Percentiles rank a stretch among this genome's conserved stretches.
Conservation (phyloP, 225 moss, liverwort and hornwort species). For the Polytrichum formosum region DNA sequence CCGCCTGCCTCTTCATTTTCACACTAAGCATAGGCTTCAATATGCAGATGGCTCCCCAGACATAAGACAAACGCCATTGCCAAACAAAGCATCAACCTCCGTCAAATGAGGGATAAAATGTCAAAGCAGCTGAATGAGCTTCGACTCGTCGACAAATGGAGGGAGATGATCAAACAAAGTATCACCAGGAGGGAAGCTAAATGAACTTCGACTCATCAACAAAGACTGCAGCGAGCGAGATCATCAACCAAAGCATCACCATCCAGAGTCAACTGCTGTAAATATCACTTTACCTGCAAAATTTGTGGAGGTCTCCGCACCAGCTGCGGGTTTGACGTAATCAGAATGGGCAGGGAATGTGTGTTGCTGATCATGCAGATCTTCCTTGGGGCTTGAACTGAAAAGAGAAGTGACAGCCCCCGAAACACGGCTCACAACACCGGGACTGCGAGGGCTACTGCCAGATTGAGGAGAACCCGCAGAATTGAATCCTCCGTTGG, state of each 20-base stretch:
- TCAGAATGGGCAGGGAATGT: slow-evolving; percentile 29
- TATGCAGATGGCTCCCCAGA: too few species aligned
- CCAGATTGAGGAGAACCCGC: neutral
- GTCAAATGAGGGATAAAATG: neutral
- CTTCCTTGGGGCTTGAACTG: neutral
- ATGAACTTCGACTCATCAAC: slow-evolving; percentile 1
- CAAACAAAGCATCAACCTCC: neutral
- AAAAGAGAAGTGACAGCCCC: slow-evolving; percentile 3
- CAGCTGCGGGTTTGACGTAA: neutral
- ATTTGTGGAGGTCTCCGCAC: neutral
- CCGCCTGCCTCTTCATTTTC: neutral
- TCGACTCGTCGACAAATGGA: slow-evolving; percentile 1
- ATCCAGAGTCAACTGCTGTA: neutral
- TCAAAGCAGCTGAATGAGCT: neutral
- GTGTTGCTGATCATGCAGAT: slow-evolving; percentile 1
- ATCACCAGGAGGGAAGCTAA: neutral
- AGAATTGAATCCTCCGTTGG: neutral
- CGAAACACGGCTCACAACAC: slow-evolving; percentile 4
- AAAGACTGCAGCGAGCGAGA: neutral
- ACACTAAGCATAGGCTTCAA: too few species aligned
- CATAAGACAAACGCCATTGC: too few species aligned
- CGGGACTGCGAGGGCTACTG: neutral
- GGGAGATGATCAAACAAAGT: neutral
- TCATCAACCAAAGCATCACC: slow-evolving; percentile 1
- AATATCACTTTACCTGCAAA: slow-evolving; percentile 13